Evolutionary conservation across 371 early-diverging fungal genomes (phyloP).

Genomic region (Mucor plumbeus): DNA sequence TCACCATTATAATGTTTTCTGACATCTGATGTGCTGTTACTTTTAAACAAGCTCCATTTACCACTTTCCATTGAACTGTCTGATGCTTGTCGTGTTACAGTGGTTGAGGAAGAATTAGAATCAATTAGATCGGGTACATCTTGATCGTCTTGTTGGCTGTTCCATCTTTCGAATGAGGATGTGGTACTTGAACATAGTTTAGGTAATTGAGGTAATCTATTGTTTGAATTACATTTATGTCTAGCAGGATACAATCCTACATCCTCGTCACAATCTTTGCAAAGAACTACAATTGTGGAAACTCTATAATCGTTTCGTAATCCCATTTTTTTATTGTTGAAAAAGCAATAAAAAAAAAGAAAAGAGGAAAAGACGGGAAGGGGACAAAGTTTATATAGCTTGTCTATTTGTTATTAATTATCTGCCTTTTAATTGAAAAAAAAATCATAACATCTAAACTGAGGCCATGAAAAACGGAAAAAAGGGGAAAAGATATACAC

Average conservation of each 20-base stretch:
- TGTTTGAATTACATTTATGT: conserved; percentile 55
- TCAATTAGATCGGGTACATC: conserved; percentile 15
- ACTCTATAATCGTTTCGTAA: conserved; percentile 61
- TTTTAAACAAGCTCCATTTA: conserved; percentile 20
- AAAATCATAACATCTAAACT: neutral
- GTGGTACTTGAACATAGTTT: conserved; percentile 20
- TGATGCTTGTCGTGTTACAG: conserved; percentile 22
- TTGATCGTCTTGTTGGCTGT: neutral
- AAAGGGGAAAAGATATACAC: neutral
- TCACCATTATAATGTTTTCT: neutral
- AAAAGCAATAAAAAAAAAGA: neutral
- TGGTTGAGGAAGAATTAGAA: neutral
- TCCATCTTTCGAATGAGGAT: neutral
- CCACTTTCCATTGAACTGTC: conserved; percentile 22
- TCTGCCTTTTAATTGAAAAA: conserved; percentile 1
- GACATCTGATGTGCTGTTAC: conserved; percentile 1
- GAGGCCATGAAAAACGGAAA: neutral
- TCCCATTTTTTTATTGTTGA: conserved; percentile 7
- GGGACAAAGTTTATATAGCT: neutral
- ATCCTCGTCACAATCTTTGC: conserved; percentile 72
- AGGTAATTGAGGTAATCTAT: conserved; percentile 13
- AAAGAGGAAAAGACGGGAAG: neutral
- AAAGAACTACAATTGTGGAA: conserved; percentile 64
- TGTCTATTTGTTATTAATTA: neutral
- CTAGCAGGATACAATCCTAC: conserved; percentile 72